These are phyloP conservation scores for Coemansia sp. DNA, from an alignment of 192 early-diverging fungal species.

Conservation along the genomic window DNA sequence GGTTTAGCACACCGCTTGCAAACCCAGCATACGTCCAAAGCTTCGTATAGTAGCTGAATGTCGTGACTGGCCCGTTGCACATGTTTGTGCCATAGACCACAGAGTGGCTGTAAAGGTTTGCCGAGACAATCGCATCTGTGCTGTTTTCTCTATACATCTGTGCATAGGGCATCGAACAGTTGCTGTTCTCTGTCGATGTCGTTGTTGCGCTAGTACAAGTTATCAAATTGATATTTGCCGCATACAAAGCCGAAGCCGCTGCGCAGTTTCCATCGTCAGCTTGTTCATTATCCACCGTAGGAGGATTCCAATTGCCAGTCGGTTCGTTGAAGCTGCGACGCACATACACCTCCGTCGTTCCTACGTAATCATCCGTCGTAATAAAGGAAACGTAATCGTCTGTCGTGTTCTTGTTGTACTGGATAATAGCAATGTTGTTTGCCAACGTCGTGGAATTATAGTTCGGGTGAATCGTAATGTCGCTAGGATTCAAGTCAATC, in stretches of 20 bases:
- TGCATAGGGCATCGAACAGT: constrained; percentile 19
- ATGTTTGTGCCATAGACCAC: constrained; percentile 11
- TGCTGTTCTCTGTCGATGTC: constrained; percentile 19
- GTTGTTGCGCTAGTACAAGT: constrained; percentile 23
- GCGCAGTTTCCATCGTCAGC: background rate
- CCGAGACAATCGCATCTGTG: background rate
- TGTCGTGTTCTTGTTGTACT: background rate
- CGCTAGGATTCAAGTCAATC: background rate
- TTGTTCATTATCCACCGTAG: background rate
- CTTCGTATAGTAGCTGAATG: constrained; percentile 22
- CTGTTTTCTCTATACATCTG: constrained; percentile 11
- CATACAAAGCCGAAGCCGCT: constrained; percentile 9
- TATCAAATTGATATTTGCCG: constrained; percentile 29
- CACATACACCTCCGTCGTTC: background rate
- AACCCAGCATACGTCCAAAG: constrained; percentile 15
- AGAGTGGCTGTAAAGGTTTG: constrained; percentile 20
- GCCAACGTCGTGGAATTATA: background rate
- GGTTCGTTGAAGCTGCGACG: background rate
- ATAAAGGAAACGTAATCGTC: background rate
- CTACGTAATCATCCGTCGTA: background rate
- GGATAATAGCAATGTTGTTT: background rate
- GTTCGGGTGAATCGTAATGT: background rate
- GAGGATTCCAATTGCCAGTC: background rate
- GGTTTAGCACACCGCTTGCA: background rate
- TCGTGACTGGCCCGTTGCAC: background rate